These are phyloP conservation scores for Cryptococcus amylolentus DNA, from an alignment of 1,284 basidiomycete genomes.

Conservation along the genomic window DNA sequence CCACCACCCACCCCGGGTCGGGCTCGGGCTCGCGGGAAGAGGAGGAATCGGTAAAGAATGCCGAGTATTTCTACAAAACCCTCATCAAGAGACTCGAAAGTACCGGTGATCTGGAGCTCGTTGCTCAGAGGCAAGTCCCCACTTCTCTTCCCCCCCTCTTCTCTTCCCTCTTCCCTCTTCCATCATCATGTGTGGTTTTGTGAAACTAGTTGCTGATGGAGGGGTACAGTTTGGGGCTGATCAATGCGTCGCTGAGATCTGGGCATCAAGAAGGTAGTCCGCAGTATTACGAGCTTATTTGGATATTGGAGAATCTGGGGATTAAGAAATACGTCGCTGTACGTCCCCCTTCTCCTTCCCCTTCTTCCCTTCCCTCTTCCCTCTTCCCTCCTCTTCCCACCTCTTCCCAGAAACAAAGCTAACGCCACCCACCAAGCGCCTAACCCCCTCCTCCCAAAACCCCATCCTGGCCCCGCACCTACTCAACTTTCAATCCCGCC, in stretches of 20 bases:
- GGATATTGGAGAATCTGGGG: conserved; percentile 66
- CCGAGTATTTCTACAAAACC: conserved; percentile 34
- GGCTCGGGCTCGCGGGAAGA: conserved; percentile 54
- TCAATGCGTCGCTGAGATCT: conserved; percentile 62
- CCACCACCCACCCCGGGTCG: conserved; percentile 47
- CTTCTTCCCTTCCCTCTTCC: no score
- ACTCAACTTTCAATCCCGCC: conserved; percentile 86
- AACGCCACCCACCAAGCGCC: conserved; percentile 56
- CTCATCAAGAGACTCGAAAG: conserved; percentile 74
- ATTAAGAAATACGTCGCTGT: conserved; percentile 81
- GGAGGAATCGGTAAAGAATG: conserved; percentile 12
- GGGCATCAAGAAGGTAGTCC: conserved; percentile 36
- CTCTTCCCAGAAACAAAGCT: neutral
- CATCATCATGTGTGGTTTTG: neutral
- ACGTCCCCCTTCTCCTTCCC: conserved; percentile 35
- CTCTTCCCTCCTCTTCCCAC: neutral
- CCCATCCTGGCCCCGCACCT: conserved; percentile 78
- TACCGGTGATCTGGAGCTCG: conserved; percentile 73
- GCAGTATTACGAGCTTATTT: conserved; percentile 35
- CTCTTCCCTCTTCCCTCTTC: neutral
- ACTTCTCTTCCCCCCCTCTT: neutral
- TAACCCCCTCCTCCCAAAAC: conserved; percentile 70
- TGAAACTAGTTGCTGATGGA: neutral
- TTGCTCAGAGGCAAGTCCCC: conserved; percentile 66
- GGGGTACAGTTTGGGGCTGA: conserved; percentile 68